Conservation (phyloP, 257 asterid species). For the Solanum sitiens region DNA sequence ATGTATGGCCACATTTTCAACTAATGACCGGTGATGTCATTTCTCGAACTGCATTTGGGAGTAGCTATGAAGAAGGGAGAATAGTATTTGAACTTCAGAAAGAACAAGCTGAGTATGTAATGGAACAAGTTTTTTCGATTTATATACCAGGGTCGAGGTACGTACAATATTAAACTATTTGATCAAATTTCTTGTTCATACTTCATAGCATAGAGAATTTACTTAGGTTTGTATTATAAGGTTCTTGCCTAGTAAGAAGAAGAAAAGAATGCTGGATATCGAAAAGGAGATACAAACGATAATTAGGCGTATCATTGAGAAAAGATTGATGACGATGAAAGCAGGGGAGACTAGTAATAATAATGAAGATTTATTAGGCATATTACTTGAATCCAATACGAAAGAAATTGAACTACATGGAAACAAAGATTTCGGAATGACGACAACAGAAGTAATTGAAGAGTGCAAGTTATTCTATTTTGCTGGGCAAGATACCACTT, state of each 20-base stretch:
- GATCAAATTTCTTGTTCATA: neutral
- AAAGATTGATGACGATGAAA: constrained; percentile 14
- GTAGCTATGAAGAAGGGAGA: constrained; percentile 40
- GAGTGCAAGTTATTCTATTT: constrained; percentile 46
- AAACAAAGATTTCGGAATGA: neutral
- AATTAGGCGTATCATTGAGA: constrained; percentile 16
- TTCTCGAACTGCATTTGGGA: constrained; percentile 44
- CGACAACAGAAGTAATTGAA: constrained; percentile 8
- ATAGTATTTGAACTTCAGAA: constrained; percentile 27
- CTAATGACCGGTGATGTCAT: constrained; percentile 20
- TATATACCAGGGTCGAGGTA: constrained; percentile 40
- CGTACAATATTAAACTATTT: neutral
- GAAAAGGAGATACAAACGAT: neutral
- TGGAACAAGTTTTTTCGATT: neutral
- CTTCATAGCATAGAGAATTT: no score
- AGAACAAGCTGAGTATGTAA: constrained; percentile 22
- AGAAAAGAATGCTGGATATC: constrained; percentile 9
- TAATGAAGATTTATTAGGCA: constrained; percentile 9
- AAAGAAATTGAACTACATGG: constrained; percentile 1
- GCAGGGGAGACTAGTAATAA: neutral
- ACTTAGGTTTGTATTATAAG: no score
- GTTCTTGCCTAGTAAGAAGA: constrained; percentile 33
- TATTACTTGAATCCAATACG: constrained; percentile 10
- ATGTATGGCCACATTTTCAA: constrained; percentile 35
- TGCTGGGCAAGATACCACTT: constrained; percentile 52